These are phyloP conservation scores for Cnidoscolus chayamansa DNA, from an alignment of 441 rosid species.

Conservation along the genomic window DNA sequence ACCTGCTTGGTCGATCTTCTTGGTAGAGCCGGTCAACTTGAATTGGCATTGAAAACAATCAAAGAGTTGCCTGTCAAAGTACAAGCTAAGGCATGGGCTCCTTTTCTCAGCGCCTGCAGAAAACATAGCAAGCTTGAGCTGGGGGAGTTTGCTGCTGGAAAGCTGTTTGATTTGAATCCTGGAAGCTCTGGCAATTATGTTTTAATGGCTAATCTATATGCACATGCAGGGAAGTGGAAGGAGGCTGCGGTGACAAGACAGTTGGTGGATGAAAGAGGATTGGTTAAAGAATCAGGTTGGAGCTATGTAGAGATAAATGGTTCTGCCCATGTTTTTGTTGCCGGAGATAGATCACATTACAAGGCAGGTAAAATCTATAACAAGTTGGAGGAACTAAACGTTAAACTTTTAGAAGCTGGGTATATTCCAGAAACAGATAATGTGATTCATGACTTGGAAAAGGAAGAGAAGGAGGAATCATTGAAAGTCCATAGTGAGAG, in stretches of 20 bases:
- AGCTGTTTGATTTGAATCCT: constrained; percentile 53
- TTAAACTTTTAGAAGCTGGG: constrained; percentile 22
- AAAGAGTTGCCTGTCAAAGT: constrained; percentile 50
- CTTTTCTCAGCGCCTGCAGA: constrained; percentile 71
- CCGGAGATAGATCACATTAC: constrained; percentile 28
- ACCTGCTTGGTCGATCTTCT: constrained; percentile 72
- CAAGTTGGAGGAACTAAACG: constrained; percentile 21
- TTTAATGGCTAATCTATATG: constrained; percentile 61
- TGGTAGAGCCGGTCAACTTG: constrained; percentile 62
- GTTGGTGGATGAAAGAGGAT: constrained; percentile 50
- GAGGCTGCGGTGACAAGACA: constrained; percentile 52
- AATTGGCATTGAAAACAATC: constrained; percentile 55
- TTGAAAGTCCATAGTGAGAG: constrained; percentile 20
- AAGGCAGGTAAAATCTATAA: constrained; percentile 22
- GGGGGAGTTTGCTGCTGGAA: constrained; percentile 49
- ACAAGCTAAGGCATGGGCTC: constrained; percentile 64
- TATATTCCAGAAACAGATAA: constrained; percentile 20
- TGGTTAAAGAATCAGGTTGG: constrained; percentile 67
- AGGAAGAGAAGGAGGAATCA: constrained; percentile 11
- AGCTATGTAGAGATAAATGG: constrained; percentile 61
- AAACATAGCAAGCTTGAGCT: constrained; percentile 55
- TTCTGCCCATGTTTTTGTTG: constrained; percentile 24
- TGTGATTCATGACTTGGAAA: constrained; percentile 18
- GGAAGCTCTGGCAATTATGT: constrained; percentile 57
- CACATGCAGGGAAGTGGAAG: constrained; percentile 59